Evolutionary conservation across 352 stramenopile genomes (phyloP), one percentile per base, ranked within the genome.

Genomic region (Phytophthora macrochlamydospora): DNA sequence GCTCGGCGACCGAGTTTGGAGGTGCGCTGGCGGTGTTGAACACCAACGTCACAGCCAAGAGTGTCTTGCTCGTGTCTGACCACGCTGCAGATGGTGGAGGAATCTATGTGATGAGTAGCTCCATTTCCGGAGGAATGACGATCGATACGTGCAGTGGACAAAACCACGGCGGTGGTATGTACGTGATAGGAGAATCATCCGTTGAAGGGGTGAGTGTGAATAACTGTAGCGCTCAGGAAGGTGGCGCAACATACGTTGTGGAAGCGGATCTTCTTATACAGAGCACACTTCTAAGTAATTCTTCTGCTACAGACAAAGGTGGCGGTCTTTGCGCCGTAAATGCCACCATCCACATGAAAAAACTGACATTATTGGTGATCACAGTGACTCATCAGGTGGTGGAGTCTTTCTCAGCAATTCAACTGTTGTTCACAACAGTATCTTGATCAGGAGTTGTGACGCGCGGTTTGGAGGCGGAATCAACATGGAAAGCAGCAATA

Each of bases 401-500:
- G 81, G 83, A 0, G 71, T 83, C 5, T 74, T 78, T 37, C 8
- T 83, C 2, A 28, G 65, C 2, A 32, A 8, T 13, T 72, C 71
- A 1, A 68, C 38, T 14, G 49, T 83, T 5, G 12, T 42, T 1
- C 72, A 88, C 44, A 32, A 52, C 6, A 69, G 73, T 37, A 29
- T 79, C 9, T 76, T 28, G 1, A 45, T 88, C 6, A 45, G 51
- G 2, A n/a, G 48, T 0, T 86, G 56, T 37, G 37, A 55, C 14
- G 78, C 68, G 6, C 49, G 28, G 4, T 29, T 42, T 50, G 83
- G 83, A 6, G 83, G 79, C 1, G 83, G 79, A 0, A 9, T 79
- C 2, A 82, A 78, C 38, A 4, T 86, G 7, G 32, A 58, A 3
- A 14, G 54, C 13, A 78, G 64, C 9, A 58, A 48, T 3, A 49